Evolutionary conservation across 805 yeast species (phyloP), one percentile per base, ranked within the genome.

Genomic region (Clavispora vitiphila): DNA sequence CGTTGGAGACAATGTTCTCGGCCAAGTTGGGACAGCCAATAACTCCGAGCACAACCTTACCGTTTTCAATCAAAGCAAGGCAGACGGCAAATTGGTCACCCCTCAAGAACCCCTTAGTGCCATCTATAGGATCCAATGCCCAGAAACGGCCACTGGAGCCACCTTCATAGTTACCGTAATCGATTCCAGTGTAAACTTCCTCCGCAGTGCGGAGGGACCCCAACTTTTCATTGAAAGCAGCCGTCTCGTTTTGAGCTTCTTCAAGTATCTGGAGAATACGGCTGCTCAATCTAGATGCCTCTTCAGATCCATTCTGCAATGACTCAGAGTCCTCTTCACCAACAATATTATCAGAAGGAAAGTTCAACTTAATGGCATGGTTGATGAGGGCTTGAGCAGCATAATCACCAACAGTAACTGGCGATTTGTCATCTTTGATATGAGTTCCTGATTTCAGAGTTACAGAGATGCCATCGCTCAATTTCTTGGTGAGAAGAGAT

Each of bases 81-180:
- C 99, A 93, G 1, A 93, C 95, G 2, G 99, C 97, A 62, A 88
- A 93, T 60, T 93, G 99, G 50, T 90, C 97, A 36, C 96, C 95
- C 57, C 99, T 75, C 41, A 93, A 68, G 60, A 93, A 93, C 0
- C 99, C 99, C 61, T 69, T 93, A 16, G 99, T 93, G 7, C 99
- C 99, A 58, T 93, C 99, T 47, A 93, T 90, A 30, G 99, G 99
- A 58, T 93, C 99, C 56, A 93, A 68, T 1, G 97, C 96, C 99
- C 99, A 93, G 59, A 87, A 80, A 47, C 99, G 72, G 19, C 96
- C 95, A 27, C 62, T 69, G 24, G 65, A 51, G 4, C 97, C 96
- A 41, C 97, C 98, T 47, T 72, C 61, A 30, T 85, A 86, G 55
- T 77, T 74, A 37, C 99, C 99, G 45, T 72, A 65, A 58, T 89